Evolutionary conservation across 1,139 yeast genomes (phyloP), one percentile per base, ranked within the genome.

Genomic region (Suhomyces bribrorum): DNA sequence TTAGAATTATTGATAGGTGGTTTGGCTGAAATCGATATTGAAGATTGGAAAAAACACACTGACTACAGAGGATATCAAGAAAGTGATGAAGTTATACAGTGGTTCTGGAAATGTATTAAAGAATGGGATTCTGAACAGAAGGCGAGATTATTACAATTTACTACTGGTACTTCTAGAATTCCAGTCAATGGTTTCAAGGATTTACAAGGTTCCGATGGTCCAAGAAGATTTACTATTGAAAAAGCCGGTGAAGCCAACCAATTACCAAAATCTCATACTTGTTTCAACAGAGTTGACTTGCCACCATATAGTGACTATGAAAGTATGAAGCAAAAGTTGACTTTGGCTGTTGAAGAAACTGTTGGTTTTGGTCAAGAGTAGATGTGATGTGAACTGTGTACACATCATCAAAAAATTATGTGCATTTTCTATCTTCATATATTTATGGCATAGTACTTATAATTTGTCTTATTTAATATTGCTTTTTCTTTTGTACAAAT

Each of bases 111-210:
- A 64, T 85, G 95, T 67, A 83, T 94, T 52, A 76, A 84, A 38
- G 87, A 84, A 59, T 90, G 97, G 97, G 97, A 90, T 61, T 80
- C 90, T 37, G 98, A 92, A 66, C 97, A 90, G 63, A 86, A 90
- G 65, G 96, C 97, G 2, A 81, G 98, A 64, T 73, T 92, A 57
- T 73, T 92, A 55, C 98, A 94, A 66, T 92, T 92, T 60, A 90
- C 97, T 14, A 92, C 99, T 1, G 99, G 99, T 73, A 92, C 98
- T 2, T 88, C 97, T 16, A 86, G 99, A 70, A 90, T 94, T 43
- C 99, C 99, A 3, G 98, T 92, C 49, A 92, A 92, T 64, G 99
- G 99, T 29, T 92, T 92, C 73, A 92, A 92, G 65, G 99, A 92
- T 66, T 75, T 92, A 53, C 98, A 92, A 68, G 99, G 98, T 48